phyloP scores from a whole-genome alignment of 2,329 filamentous ascomycete genomes.

The Aspergillus cejpii region DNA sequence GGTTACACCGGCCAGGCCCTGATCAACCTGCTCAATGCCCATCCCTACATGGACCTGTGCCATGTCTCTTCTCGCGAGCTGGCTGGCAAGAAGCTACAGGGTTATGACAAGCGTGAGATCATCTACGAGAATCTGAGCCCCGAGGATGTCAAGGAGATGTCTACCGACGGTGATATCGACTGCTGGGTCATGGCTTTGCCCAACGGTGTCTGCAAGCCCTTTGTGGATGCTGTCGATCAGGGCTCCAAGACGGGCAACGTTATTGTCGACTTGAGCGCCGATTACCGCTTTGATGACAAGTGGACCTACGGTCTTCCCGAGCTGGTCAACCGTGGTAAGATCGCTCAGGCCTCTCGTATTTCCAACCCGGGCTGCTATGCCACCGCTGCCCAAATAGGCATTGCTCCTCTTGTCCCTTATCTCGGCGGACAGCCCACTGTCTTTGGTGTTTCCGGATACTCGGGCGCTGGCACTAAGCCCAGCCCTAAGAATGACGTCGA shows the following conservation, averaged over 20 bases:
- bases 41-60: conserved; percentile 81
- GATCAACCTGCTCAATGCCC: conserved; percentile 76
- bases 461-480: conserved; percentile 89
- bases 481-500: conserved; percentile 88
- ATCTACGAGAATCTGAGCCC: conserved; percentile 84
- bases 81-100: conserved; percentile 75
- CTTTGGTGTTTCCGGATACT: conserved; percentile 91
- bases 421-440: conserved; percentile 72
- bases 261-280: conserved; percentile 90
- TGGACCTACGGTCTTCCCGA: conserved; percentile 93
- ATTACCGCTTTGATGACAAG: conserved; percentile 78
- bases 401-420: conserved; percentile 72
- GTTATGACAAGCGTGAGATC: conserved; percentile 85
- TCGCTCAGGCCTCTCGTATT: conserved; percentile 73
- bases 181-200: conserved; percentile 97
- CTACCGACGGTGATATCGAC: conserved; percentile 76
- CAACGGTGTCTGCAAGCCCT: conserved; percentile 91
- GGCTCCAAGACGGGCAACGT: conserved; percentile 62
- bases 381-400: conserved; percentile 83
- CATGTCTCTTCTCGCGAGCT: conserved; percentile 93
- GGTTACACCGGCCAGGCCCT: conserved; percentile 92
- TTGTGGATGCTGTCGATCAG: conserved; percentile 77
- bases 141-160: conserved; percentile 80
- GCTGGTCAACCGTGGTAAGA: conserved; percentile 66
- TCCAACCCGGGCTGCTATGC: conserved; percentile 93